Evolutionary conservation across 768 basidiomycete species (phyloP).

Genomic region (Rhizopogon roseolus): DNA sequence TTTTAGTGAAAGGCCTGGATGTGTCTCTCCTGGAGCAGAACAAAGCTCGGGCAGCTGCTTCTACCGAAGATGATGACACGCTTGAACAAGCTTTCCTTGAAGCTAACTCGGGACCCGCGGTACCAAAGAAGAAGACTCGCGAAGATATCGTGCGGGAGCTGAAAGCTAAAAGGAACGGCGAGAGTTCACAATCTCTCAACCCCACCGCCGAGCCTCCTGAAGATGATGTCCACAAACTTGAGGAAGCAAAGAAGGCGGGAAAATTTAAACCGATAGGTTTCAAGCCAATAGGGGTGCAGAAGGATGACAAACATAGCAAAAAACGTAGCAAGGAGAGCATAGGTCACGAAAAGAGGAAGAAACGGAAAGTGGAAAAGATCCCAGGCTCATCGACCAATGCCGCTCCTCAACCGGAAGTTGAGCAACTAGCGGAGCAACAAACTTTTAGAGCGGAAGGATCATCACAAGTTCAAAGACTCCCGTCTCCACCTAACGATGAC

Average conservation of each 20-base stretch:
- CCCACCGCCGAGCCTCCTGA: constrained; percentile 11
- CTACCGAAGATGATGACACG: constrained; percentile 70
- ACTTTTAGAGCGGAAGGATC: constrained; percentile 1
- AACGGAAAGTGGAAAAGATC: constrained; percentile 39
- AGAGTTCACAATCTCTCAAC: constrained; percentile 9
- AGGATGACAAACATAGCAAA: constrained; percentile 36
- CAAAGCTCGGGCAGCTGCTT: constrained; percentile 57
- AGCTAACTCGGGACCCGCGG: constrained; percentile 25
- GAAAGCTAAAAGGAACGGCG: constrained; percentile 52
- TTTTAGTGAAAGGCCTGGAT: constrained; percentile 89
- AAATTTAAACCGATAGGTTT: constrained; percentile 57
- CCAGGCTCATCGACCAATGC: constrained; percentile 16
- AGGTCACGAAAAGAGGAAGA: constrained; percentile 51
- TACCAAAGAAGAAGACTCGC: constrained; percentile 64
- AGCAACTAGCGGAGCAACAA: constrained; percentile 1
- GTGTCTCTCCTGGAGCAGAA: constrained; percentile 81
- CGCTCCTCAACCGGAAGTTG: constrained; percentile 17
- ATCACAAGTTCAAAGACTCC: constrained; percentile 5
- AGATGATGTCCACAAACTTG: constrained; percentile 22
- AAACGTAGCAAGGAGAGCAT: constrained; percentile 42
- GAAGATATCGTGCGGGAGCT: constrained; percentile 71
- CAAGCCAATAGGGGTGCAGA: constrained; percentile 49
- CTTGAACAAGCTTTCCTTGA: constrained; percentile 73
- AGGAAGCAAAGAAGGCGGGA: constrained; percentile 33
- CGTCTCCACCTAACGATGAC: constrained; percentile 42